Evolutionary conservation across 2,329 filamentous ascomycete genomes (phyloP).

Genomic region (Orbilia oligospora): DNA sequence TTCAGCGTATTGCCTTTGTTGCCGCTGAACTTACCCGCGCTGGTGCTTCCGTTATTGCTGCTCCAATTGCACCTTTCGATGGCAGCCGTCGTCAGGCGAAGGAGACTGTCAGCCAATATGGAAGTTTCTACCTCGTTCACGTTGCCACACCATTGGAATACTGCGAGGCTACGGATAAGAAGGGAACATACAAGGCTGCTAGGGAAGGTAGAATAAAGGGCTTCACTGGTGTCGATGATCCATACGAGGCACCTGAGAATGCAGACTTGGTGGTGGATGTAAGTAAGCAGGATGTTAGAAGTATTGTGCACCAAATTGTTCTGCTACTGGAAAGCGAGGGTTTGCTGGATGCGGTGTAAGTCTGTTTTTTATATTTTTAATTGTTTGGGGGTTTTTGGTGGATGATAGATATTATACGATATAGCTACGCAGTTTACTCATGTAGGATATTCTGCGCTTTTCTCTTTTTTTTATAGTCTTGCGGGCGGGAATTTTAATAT

Average conservation of each 20-base stretch:
- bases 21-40: constrained; percentile 93
- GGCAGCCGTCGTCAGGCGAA: constrained; percentile 81
- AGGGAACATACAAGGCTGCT: constrained; percentile 87
- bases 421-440: constrained; percentile 3
- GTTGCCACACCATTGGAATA: constrained; percentile 93
- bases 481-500: constrained; percentile 4
- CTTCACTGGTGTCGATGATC: constrained; percentile 98
- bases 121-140: constrained; percentile 94
- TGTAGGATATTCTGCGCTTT: constrained; percentile 10
- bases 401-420: constrained; percentile 23
- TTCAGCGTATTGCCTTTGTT: constrained; percentile 95
- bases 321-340: constrained; percentile 91
- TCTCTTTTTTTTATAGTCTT: constrained; percentile 6
- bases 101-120: constrained; percentile 87
- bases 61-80: constrained; percentile 95
- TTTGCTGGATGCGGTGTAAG: constrained; percentile 75
- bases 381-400: background rate
- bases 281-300: constrained; percentile 88
- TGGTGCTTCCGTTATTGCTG: constrained; percentile 93
- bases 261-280: constrained; percentile 87
- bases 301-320: constrained; percentile 96
- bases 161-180: constrained; percentile 94
- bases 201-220: constrained; percentile 93
- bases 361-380: background rate
- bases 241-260: constrained; percentile 87